phyloP scores from a whole-genome alignment of 1,139 yeast species.

The Kodamaea arcana region DNA sequence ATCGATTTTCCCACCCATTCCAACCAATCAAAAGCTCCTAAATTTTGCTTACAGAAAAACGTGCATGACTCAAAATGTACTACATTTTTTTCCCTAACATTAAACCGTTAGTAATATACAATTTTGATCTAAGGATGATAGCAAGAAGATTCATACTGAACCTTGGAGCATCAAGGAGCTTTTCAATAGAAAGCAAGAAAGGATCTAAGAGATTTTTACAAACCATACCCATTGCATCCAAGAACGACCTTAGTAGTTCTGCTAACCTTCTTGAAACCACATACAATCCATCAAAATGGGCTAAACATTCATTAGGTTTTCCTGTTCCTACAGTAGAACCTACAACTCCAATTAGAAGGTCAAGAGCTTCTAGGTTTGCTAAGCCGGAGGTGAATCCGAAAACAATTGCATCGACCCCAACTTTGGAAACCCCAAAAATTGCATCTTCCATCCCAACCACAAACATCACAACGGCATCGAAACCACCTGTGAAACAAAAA shows the following conservation, averaged over 20 bases:
- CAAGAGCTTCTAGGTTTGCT: constrained; percentile 36
- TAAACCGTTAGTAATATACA: too few relatives aligned
- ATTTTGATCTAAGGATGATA: constrained; percentile 11
- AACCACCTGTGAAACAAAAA: constrained; percentile 42
- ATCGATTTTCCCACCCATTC: too few relatives aligned
- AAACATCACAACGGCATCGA: neutral
- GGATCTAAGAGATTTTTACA: constrained; percentile 39
- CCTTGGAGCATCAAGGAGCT: constrained; percentile 16
- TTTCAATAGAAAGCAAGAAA: constrained; percentile 26
- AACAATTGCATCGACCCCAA: neutral
- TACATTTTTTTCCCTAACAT: too few relatives aligned
- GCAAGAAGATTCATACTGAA: constrained; percentile 13
- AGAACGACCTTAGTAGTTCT: constrained; percentile 9
- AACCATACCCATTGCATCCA: constrained; percentile 31
- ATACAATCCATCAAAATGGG: constrained; percentile 13
- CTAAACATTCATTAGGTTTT: constrained; percentile 20
- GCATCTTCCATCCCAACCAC: neutral
- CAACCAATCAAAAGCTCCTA: constrained; percentile 4
- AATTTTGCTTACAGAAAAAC: constrained; percentile 7
- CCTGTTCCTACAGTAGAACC: constrained; percentile 12
- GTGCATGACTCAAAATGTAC: constrained; percentile 1
- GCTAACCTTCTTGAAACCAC: constrained; percentile 17
- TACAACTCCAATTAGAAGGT: constrained; percentile 27
- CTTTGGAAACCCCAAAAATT: neutral
- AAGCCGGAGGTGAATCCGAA: constrained; percentile 9